Evolutionary conservation across 805 yeast species (phyloP).

Genomic region (Nakazawaea ambrosiae): DNA sequence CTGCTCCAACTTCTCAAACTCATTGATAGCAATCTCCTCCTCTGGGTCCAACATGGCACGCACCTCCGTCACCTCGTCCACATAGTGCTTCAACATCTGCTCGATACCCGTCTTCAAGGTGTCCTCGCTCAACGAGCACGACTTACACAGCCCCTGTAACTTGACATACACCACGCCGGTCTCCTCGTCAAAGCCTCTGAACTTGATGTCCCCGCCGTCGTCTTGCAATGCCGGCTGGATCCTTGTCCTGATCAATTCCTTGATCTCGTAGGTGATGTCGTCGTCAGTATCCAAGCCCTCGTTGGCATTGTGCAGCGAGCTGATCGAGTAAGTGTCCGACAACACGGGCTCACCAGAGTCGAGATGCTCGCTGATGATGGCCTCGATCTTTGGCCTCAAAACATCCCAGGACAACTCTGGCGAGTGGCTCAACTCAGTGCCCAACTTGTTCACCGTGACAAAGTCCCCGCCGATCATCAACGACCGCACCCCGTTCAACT

Average conservation of each 20-base stretch:
- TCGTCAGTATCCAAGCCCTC: constrained; percentile 51
- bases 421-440: constrained; percentile 24
- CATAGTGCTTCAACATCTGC: constrained; percentile 62
- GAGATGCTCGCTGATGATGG: constrained; percentile 18
- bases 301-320: constrained; percentile 13
- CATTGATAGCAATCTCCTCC: constrained; percentile 60
- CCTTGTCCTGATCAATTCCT: constrained; percentile 62
- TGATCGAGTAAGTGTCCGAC: constrained; percentile 13
- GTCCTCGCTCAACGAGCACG: constrained; percentile 62
- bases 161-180: constrained; percentile 52
- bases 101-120: constrained; percentile 66
- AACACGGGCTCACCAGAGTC: constrained; percentile 22
- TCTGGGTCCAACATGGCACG: constrained; percentile 31
- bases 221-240: constrained; percentile 71
- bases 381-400: constrained; percentile 20
- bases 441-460: constrained; percentile 58
- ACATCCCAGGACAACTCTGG: constrained; percentile 23
- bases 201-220: constrained; percentile 71
- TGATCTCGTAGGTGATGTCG: constrained; percentile 59
- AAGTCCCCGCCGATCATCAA: constrained; percentile 72
- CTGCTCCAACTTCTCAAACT: constrained; percentile 78
- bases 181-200: constrained; percentile 49
- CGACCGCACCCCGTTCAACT: constrained; percentile 57
- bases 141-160: constrained; percentile 64
- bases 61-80: constrained; percentile 59